Base-by-base conservation (phyloP, 2,329 filamentous ascomycete genomes). In the Pseudogymnoascus sp. region DNA sequence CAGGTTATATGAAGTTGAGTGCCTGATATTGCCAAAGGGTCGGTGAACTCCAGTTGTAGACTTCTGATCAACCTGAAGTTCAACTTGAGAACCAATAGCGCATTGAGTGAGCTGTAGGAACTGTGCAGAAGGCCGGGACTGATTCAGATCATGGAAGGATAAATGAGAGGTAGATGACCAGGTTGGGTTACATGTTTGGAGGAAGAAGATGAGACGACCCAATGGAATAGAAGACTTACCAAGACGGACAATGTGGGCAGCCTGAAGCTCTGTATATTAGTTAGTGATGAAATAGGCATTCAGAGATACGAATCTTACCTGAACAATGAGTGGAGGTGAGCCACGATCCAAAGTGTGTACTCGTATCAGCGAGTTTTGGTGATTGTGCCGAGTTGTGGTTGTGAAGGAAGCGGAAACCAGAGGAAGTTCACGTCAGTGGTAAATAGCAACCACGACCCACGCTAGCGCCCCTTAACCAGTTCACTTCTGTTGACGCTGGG, bases 261-360 rank as follows among this genome's bases (percentile, higher is more conserved):
- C 58, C 43, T 43, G 21, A 43, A 43, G 33, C 35, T 28, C 58
- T 60, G 11, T 60, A 43, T 41, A 60, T 43, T 60, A 38, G 38
- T 60, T 43, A 43, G 33, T 25, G n/a, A 25, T 25, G 58, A 38
- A 25, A 23, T 38, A 60, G 14, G 4, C 3, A 18, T 21, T 5
- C n/a, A 18, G 2, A 5, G 8, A 55, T 33, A 55, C 21, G 45
- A 33, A 43, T 25, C 14, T 41, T 23, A 60, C 35, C 3, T 55
- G 28, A 33, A 21, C 9, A 55, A n/a, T 18, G 16, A 33, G 28
- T 33, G 18, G 25, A 4, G n/a, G 6, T 14, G 49, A 55, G 49
- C 49, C n/a, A 33, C 25, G 49, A 12, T 18, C 16, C 49, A 55
- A 33, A 55, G 49, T 18, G 25, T 33, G 49, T 55, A 18, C 49